Evolutionary conservation across 75 land plant genomes (phyloP), one percentile per base, ranked within the genome.

Genomic region (Isoetes taiwanensis): DNA sequence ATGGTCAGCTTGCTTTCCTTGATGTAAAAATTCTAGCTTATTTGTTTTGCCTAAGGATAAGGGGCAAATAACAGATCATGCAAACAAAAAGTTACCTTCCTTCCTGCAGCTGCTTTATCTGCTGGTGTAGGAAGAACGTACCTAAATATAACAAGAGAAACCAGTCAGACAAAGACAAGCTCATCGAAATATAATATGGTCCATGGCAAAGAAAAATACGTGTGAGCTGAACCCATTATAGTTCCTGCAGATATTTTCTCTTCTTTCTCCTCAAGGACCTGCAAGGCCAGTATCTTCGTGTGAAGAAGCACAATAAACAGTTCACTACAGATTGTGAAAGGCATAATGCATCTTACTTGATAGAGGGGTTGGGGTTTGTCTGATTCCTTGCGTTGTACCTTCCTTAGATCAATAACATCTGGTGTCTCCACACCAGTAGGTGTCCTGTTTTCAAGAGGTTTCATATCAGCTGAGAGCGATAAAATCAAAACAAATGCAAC

Each of bases 401-500:
- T 94, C 3, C 99, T 78, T 23, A 94, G 86, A 62, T 94, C 96
- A 78, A 94, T 94, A 23, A 88, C 99, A 79, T 94, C 96, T 53
- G 99, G 99, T 23, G 99, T 88, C 69, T 94, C 99, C 54, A 84
- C 99, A 30, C 99, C 97, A 76, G 97, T 86, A 14, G 97, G 97
- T 37, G 99, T 94, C 59, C 99, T 94, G 78, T 43, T 64, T 23
- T 38, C 56, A 34, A 27, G 23, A 43, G 25, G 23, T 9, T 27
- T 37, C 26, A 29, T 24, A 48, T 33, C 30, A 11, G 14, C 1
- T 16, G 8, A 6, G 52, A 16, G 19, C 9, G 23, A 61, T 29
- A 52, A 11, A 59, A 60, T 1, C 12, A 19, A 41, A 0, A 19
- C 0, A 24, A 35, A 30, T 30, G 8, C 6, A 25, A 11, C n/a